Percentiles rank a stretch among this genome's conserved stretches.
These are phyloP conservation scores for Bifiguratus adelaidae DNA, from an alignment of 192 early-diverging fungal genomes.

Conservation along the genomic window DNA sequence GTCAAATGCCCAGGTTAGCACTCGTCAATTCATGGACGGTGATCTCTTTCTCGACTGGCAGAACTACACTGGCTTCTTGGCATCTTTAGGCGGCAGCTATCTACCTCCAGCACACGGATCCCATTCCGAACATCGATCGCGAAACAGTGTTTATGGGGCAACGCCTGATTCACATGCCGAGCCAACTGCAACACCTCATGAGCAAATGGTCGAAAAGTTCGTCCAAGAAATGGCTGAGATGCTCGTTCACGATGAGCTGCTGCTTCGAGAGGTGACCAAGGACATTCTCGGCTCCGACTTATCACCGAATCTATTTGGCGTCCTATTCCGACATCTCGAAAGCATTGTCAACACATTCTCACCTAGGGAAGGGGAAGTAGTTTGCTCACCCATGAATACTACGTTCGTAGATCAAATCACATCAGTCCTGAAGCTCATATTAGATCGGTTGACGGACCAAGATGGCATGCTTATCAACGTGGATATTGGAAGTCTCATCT, in stretches of 20 bases:
- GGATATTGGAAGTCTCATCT: conserved; percentile 38
- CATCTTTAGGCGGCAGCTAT: conserved; percentile 68
- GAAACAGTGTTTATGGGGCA: background rate
- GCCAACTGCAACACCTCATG: too few relatives aligned
- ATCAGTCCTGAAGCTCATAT: conserved; percentile 35
- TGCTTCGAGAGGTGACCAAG: conserved; percentile 64
- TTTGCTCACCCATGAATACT: conserved; percentile 31
- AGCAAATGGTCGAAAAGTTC: conserved; percentile 56
- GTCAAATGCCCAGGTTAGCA: background rate
- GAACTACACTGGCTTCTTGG: conserved; percentile 76
- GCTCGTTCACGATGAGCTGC: conserved; percentile 58
- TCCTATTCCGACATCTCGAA: conserved; percentile 47
- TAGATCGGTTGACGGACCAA: conserved; percentile 31
- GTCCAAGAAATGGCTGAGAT: conserved; percentile 63
- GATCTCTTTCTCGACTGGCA: conserved; percentile 53
- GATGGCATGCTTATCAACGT: conserved; percentile 18
- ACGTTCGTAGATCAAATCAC: conserved; percentile 45
- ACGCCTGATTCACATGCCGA: conserved; percentile 26
- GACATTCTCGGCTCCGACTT: conserved; percentile 76
- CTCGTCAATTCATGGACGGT: conserved; percentile 24
- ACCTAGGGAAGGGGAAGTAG: conserved; percentile 40
- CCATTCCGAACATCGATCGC: background rate
- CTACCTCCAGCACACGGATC: background rate
- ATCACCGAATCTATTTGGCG: conserved; percentile 46
- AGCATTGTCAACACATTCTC: conserved; percentile 47